Conservation (phyloP, 306 rosid species). For the Vachellia pachyceras region DNA sequence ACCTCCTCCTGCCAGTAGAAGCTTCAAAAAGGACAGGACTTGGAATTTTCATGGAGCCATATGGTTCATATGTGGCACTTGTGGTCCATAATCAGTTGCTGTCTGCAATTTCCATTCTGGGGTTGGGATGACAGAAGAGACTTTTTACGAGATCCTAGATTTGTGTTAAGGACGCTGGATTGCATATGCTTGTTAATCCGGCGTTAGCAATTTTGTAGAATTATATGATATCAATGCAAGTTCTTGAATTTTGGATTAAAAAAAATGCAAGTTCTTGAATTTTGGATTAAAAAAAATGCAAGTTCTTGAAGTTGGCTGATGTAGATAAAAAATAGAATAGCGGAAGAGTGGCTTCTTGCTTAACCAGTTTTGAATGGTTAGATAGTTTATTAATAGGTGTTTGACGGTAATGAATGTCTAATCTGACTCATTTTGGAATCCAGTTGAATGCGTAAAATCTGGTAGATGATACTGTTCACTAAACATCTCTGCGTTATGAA, state of each 20-base stretch:
- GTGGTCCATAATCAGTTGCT: conserved; percentile 24
- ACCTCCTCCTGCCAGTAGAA: conserved; percentile 19
- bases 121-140: neutral
- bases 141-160: neutral
- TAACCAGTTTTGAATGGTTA: conserved; percentile 18
- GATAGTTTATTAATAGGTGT: conserved; percentile 18
- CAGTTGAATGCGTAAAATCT: too few species aligned
- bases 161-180: neutral
- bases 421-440: neutral
- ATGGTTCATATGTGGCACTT: neutral
- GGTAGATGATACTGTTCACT: too few species aligned
- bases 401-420: conserved; percentile 22
- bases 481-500: too few species aligned
- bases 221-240: conserved; percentile 17
- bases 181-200: conserved; percentile 13
- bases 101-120: neutral
- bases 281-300: too few species aligned
- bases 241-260: neutral
- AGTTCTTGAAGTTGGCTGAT: conserved; percentile 32
- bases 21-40: conserved; percentile 33
- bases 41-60: conserved; percentile 4
- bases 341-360: conserved; percentile 32
- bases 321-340: conserved; percentile 26
- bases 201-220: conserved; percentile 30
- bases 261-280: neutral